These are phyloP conservation scores for Syzygium aqueum DNA, from an alignment of 345 rosid genomes.

Conservation along the genomic window DNA sequence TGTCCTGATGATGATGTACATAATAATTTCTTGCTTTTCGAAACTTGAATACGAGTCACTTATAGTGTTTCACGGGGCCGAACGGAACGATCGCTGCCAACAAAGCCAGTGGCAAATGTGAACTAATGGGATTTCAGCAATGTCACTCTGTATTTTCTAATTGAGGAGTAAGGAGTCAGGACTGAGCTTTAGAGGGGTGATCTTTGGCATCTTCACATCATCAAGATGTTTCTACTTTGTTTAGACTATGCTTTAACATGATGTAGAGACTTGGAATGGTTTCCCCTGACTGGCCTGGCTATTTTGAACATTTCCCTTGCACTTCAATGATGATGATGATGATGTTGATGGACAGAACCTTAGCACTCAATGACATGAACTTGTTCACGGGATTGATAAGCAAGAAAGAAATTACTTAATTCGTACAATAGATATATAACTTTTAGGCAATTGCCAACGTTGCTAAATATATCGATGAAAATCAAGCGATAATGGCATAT, in stretches of 20 bases:
- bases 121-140: not conserved
- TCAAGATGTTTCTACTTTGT: not conserved
- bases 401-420: not conserved
- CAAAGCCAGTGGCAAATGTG: not conserved
- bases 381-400: not conserved
- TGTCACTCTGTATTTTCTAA: not conserved
- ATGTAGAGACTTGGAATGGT: not conserved
- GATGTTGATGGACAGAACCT: not conserved
- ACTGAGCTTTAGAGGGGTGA: not conserved
- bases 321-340: not conserved
- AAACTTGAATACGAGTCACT: slow-evolving; percentile 7
- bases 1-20: slow-evolving; percentile 17
- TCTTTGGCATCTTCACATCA: not conserved
- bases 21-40: slow-evolving; percentile 14
- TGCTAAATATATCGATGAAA: not conserved
- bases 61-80: not conserved
- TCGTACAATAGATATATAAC: not conserved
- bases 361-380: not conserved
- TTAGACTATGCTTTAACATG: not conserved
- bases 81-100: not conserved
- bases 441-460: not conserved
- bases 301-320: not conserved
- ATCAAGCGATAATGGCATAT: not conserved
- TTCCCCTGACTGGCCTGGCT: not conserved
- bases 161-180: not conserved